Base-by-base conservation (phyloP, 371 early-diverging fungal species). In the Mortierella sp. region DNA sequence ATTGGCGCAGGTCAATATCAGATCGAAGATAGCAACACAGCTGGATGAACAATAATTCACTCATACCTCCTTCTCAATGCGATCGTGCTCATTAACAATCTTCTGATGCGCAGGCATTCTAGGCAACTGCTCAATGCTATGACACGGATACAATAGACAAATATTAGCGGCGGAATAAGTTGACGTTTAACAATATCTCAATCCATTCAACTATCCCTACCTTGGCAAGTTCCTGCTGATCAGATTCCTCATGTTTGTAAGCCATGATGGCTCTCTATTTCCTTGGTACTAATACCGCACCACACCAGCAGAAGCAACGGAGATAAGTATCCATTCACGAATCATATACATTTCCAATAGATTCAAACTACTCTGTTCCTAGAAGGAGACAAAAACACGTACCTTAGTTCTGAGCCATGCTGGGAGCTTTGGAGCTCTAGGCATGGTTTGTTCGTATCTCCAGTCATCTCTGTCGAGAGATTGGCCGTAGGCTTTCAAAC, bases 371-470 rank as follows among this genome's bases (percentile, higher is more conserved):
- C n/a, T n/a, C n/a, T n/a, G n/a, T n/a, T n/a, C n/a, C n/a, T n/a
- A n/a, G n/a, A n/a, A n/a, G n/a, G n/a, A n/a, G n/a, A n/a, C n/a
- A n/a, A n/a, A n/a, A n/a, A n/a, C n/a, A n/a, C n/a, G n/a, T 75
- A 68, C 75, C 56, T 60, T 69, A 21, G 70, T 69, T 54, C 64
- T 50, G 41, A 52, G 30, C 76, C 76, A 75, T 2, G 76, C 76
- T 41, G 76, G 70, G 21, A 51, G 67, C 27, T 56, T 46, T 0
- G 56, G 32, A 6, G 37, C 7, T 34, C 37, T 7, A 14, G 37
- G 7, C 1, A 4, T 4, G 37, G 37, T 7, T 34, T 4, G 37
- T 11, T 34, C 37, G 37, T 34, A 4, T 1, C 56, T 44, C 54
- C 27, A 56, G n/a, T 62, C 72, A 27, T 67, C 67, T 23, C 23